Evolutionary conservation across 1,284 basidiomycete genomes (phyloP), one percentile per base, ranked within the genome.

Genomic region (Rhodotorula sp.): DNA sequence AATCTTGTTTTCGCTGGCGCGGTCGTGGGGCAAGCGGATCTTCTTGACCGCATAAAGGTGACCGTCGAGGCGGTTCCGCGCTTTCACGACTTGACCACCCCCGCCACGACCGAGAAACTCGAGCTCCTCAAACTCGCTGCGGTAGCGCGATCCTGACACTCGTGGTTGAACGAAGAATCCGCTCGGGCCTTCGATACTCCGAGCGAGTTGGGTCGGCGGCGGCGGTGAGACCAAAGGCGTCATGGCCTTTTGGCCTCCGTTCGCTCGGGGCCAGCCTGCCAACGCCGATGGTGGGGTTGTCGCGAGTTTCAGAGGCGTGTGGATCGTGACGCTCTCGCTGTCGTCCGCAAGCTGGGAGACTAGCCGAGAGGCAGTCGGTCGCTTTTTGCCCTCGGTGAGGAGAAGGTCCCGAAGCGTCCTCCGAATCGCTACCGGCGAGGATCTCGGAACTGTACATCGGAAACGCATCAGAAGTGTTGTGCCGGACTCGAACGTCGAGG

Each of bases 1-100:
- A 21, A 79, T 71, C 64, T 79, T 79, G 56, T 63, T 67, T 69
- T 78, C 78, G 61, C 69, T 64, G 29, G 71, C 66, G 10, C 66
- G 64, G 61, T 78, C 77, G 47, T 68, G 70, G 16, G 79, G 77
- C 52, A 79, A 57, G 51, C 75, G 69, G 64, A 79, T 76, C 67
- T 79, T 79, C 69, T 79, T 79, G 68, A 79, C 73, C 1, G 79
- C 79, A 60, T 76, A 69, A 54, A 76, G 51, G 46, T 77, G 73
- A 5, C 77, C 75, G 56, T 79, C 79, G n/a, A 79, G 71, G 29
- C 76, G 71, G 58, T 79, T 79, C 26, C 77, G 58, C 31, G 79
- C 79, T 62, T 79, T 79, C 54, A 79, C 78, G 47, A 79, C 79
- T 62, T 79, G 75, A 3, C 79, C 78, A 23, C 78, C 78, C 3